Base-by-base conservation (phyloP, 805 yeast species). In the Hermanozyma aechmeae region DNA sequence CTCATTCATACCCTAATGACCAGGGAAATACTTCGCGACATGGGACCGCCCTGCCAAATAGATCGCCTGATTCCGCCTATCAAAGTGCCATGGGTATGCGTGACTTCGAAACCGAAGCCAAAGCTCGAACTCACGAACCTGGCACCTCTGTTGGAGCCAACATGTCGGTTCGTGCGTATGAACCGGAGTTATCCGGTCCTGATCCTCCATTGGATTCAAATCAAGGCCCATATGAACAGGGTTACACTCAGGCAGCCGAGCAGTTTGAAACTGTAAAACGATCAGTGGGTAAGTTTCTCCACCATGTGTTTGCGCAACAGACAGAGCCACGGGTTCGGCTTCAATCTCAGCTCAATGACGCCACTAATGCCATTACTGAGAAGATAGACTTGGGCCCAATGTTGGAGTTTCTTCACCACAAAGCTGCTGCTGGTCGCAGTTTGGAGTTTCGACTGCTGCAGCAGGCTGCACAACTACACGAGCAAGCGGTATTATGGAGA, bases 361-460 rank as follows among this genome's bases (percentile, higher is more conserved):
- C 28, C 6, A 41, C 46, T 18, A 62, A 62, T 38, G 55, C 63
- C 2, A 48, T 62, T 6, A 37, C 39, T 0, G 45, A 48, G 14
- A 58, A 56, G 38, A 33, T 58, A 12, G 56, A 60, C 33, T 29
- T 57, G 8, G 53, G 41, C n/a, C 65, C 65, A 2, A 47, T 62
- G 2, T 23, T 51, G 3, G 37, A 43, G 5, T 44, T 56, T 7
- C 33, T 62, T n/a, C 43, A 47, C 9, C 50, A 43, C 16, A 56
- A 51, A 30, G 38, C 35, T 11, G 53, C 42, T 13, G 62, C 58
- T 0, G 40, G 54, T 14, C 37, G 37, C 6, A 58, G 47, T 19
- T 30, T 56, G 19, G 37, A 45, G 3, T 31, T 42, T 2, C 33
- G 40, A 8, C 33, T 56, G 2, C 52, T 64, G 4, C 38, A 32